Evolutionary conservation across 163 green algal species (phyloP), one percentile per base, ranked within the genome.

Genomic region (Chlamydomonas reinhardtii): DNA sequence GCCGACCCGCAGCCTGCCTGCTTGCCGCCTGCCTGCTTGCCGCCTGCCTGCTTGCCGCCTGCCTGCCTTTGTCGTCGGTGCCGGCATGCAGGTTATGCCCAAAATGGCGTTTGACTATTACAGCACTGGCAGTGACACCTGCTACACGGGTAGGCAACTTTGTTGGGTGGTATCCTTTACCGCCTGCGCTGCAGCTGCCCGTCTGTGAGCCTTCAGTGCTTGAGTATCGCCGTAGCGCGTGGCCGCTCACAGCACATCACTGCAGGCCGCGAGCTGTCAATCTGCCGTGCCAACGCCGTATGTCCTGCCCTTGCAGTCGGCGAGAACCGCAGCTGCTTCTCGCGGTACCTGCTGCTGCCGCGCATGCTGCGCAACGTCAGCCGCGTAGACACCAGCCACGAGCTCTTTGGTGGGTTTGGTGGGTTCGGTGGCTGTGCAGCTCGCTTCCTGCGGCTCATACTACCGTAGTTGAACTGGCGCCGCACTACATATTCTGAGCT

Each of bases 341-440:
- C 34, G 3, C 85, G 93, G 4, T 96, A 95, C 87, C 92, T 92
- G 68, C 90, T 99, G 31, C 72, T 98, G 78, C 96, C 96, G 0
- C 92, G 96, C 5, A 93, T 97, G 69, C 84, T 99, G 84, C 88
- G 96, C 5, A 91, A 99, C 71, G 96, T 99, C 9, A 94, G 89
- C 6, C 84, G 83, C 0, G 89, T 98, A 0, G 91, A 96, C 85
- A 96, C 91, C 22, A 91, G 71, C 56, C 93, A 90, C 72, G 90
- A 68, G 27, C 16, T 98, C 32, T 86, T 98, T 25, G 95, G 95
- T 94, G 77, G 65, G 82, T 74, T 73, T 59, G 22, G 43, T 25
- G 68, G 19, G 31, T 32, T 76, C 8, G 54, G 70, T 52, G 48
- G 11, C 69, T 4, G 12, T 31, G 75, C 29, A 12, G 39, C 39